A percentile compares a stretch with the other conserved stretches of the same genome.
phyloP scores from a whole-genome alignment of 164 flowering plant species.

The Kalanchoe fedtschenkoi region DNA sequence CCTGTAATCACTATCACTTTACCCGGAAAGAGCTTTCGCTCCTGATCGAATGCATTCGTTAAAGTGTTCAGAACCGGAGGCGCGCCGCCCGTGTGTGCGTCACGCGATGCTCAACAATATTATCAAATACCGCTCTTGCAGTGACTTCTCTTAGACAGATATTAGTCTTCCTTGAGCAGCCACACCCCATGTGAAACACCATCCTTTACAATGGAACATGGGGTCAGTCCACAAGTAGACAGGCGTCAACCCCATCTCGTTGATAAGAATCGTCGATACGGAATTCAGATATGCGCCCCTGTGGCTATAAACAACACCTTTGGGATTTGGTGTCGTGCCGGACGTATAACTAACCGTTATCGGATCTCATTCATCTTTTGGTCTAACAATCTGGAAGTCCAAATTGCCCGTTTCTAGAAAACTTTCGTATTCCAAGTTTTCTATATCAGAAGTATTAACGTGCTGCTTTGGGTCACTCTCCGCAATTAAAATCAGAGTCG shows the following conservation, averaged over 20 bases:
- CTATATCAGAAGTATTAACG: neutral
- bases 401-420: conserved; percentile 26
- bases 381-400: conserved; percentile 35
- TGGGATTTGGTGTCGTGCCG: conserved; percentile 74
- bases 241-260: conserved; percentile 45
- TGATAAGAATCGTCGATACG: conserved; percentile 35
- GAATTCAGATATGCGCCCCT: conserved; percentile 73
- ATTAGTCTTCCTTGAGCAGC: conserved; percentile 78
- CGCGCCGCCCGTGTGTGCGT: conserved; percentile 71
- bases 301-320: conserved; percentile 76
- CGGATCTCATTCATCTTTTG: conserved; percentile 60
- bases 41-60: conserved; percentile 24
- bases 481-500: conserved; percentile 21
- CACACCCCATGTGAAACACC: conserved; percentile 69
- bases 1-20: conserved; percentile 36
- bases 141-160: conserved; percentile 43
- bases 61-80: conserved; percentile 62
- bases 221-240: conserved; percentile 72
- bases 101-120: conserved; percentile 39
- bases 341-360: conserved; percentile 68
- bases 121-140: conserved; percentile 39
- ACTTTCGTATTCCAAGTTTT: conserved; percentile 21
- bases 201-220: conserved; percentile 89
- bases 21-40: conserved; percentile 20
- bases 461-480: conserved; percentile 12